Conservation (phyloP, 2,329 filamentous ascomycete species). For the Metarhizium anisopliae region DNA sequence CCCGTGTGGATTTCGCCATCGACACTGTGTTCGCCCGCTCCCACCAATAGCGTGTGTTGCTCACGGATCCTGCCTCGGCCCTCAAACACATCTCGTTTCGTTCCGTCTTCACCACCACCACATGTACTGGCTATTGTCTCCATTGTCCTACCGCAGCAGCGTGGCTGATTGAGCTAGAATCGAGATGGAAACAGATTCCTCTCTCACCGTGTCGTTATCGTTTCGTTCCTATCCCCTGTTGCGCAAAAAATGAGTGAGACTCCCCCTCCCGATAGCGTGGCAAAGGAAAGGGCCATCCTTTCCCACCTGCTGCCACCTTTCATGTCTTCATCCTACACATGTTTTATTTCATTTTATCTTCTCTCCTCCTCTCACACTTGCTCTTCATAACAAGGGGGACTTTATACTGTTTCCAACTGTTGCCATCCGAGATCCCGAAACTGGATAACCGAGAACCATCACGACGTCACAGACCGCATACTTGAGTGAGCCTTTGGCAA, state of each 20-base stretch:
- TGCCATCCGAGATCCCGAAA: no score
- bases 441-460: no score
- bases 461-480: no score
- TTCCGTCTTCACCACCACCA: background rate
- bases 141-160: background rate
- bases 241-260: no score
- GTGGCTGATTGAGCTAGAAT: background rate
- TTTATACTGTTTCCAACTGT: no score
- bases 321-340: background rate
- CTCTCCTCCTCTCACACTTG: no score
- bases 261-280: background rate
- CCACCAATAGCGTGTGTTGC: background rate
- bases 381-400: no score
- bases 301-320: background rate
- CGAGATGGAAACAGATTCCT: background rate
- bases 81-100: conserved; percentile 7
- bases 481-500: no score
- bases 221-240: background rate
- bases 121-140: background rate
- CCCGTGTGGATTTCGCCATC: background rate
- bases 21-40: background rate
- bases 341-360: background rate
- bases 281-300: background rate
- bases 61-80: background rate
- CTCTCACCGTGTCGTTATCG: background rate